Base-by-base conservation (phyloP, 768 basidiomycete genomes). In the Erythrobasidium yunnanense region DNA sequence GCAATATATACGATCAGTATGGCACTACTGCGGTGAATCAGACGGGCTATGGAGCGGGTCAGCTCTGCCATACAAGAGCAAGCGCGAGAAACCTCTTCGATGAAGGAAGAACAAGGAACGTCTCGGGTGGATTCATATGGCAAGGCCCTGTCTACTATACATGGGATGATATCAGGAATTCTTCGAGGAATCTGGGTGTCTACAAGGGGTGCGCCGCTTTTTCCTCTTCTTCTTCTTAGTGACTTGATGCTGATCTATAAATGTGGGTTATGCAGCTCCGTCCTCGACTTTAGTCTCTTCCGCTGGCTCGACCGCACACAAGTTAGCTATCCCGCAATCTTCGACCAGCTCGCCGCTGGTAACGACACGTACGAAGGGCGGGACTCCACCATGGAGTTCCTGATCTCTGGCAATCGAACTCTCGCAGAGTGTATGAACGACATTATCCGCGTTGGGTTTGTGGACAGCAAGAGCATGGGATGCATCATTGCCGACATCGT, bases 401-500 rank as follows among this genome's bases (percentile, higher is more conserved):
- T 85, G 70, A 87, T 91, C 55, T 81, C 82, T 8, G 83, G 83
- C 34, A 83, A 88, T 71, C 81, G 80, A 66, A 71, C 81, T 2
- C 73, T 90, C 27, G 90, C 84, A 4, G 81, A 82, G 68, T 99
- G 95, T 77, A 80, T 99, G 65, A 80, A 87, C 75, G 90, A 97
- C 75, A 80, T 89, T 69, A 79, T 87, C 68, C 85, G 84, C 22
- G 85, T 96, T 68, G 95, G 95, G 4, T 95, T 88, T 78, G 86
- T 99, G 74, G 93, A 97, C 78, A 88, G 88, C 65, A 86, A 85
- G 73, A 86, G 84, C 60, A 92, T 97, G 70, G 95, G 95, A 22
- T 99, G 95, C 72, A 88, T 97, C 66, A 92, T 93, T 5, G 95
- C 93, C 5, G 81, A 85, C 66, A 87, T 99, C 70, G 90, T 97